Conservation (phyloP, 2,329 filamentous ascomycete species). For the Neofusicoccum laricinum region DNA sequence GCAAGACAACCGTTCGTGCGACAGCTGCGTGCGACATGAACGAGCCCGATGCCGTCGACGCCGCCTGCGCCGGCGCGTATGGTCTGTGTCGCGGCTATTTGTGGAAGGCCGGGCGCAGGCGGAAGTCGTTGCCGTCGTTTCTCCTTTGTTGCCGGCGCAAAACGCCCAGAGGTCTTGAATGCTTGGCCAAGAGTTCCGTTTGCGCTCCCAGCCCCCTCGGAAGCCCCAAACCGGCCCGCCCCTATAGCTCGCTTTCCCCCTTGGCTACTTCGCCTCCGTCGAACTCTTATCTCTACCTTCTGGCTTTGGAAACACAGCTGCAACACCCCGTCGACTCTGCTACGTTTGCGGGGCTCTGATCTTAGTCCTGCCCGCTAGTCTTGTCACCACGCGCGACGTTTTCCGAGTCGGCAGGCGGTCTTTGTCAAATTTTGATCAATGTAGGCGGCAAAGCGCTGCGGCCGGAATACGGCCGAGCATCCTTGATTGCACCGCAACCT, state of each 20-base stretch:
- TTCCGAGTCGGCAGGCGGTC: neutral
- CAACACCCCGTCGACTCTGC: neutral
- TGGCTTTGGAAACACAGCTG: neutral
- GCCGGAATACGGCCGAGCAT: no score
- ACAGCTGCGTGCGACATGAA: neutral
- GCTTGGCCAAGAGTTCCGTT: neutral
- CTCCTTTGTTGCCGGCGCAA: neutral
- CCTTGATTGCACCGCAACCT: no score
- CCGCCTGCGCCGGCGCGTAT: neutral
- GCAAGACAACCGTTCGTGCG: neutral
- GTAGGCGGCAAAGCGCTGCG: no score
- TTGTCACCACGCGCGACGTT: no score
- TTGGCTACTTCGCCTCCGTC: neutral
- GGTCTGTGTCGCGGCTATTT: neutral
- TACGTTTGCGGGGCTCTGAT: neutral
- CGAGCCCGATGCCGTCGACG: neutral
- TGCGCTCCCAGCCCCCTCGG: neutral
- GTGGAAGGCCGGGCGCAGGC: neutral
- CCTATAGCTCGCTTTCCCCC: neutral
- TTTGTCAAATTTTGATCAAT: no score
- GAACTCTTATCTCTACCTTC: neutral
- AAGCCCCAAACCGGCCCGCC: neutral
- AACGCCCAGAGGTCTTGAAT: neutral
- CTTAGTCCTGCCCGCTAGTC: neutral
- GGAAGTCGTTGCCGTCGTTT: neutral